Evolutionary conservation across 2,329 filamentous ascomycete genomes (phyloP).

Genomic region (Botryosphaeria dothidea): DNA sequence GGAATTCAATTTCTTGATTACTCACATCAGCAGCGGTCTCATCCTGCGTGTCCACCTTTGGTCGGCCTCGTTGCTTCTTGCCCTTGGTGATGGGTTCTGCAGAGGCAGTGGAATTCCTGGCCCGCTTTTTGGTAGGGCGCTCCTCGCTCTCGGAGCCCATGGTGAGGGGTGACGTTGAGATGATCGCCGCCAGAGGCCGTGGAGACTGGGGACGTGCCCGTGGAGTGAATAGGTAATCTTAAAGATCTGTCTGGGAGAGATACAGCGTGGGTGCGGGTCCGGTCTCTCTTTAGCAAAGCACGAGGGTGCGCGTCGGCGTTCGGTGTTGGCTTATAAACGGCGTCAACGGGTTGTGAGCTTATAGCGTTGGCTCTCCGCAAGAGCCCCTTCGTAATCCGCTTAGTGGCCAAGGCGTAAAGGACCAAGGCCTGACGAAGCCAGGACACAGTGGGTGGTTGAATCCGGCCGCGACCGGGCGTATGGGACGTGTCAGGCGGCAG

Average conservation of each 20-base stretch:
- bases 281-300: constrained; percentile 4
- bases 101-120: constrained; percentile 27
- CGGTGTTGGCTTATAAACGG: constrained; percentile 7
- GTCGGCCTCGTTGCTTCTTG: constrained; percentile 68
- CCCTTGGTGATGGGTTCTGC: constrained; percentile 28
- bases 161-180: neutral
- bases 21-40: constrained; percentile 77
- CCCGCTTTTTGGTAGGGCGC: constrained; percentile 33
- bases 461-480: neutral
- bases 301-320: constrained; percentile 3
- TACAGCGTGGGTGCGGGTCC: neutral
- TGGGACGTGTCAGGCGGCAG: too few relatives aligned
- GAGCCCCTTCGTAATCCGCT: constrained; percentile 4
- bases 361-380: neutral
- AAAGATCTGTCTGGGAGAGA: neutral
- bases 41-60: constrained; percentile 73
- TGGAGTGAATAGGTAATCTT: neutral
- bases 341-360: neutral
- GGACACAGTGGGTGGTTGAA: neutral
- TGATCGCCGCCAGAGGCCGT: neutral
- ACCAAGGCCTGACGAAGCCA: neutral
- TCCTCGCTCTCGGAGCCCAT: constrained; percentile 25
- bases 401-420: constrained; percentile 5
- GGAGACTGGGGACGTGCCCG: neutral
- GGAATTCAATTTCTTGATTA: constrained; percentile 29